Base-by-base conservation (phyloP, 441 rosid species). In the Erodium moschatum region DNA sequence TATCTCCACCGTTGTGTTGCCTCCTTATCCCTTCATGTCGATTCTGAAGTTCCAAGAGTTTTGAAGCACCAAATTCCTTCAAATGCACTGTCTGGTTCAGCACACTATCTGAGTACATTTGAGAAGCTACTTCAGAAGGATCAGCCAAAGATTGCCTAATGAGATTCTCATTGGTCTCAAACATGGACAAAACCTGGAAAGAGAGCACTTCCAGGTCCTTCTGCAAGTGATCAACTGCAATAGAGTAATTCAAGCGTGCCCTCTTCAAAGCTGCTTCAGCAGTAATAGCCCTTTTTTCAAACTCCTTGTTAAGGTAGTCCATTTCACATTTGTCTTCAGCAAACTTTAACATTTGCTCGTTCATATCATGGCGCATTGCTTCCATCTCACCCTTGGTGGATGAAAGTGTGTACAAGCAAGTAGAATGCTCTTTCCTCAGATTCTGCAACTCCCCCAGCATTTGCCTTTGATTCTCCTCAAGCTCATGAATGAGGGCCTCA, bases 161-260 rank as follows among this genome's bases (percentile, higher is more conserved):
- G 79, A 95, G 95, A 74, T 87, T 92, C 77, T 95, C 98, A 75
- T 90, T 90, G 40, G 91, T 85, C 87, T 92, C 92, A 75, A 82
- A 85, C 91, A 95, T 88, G 70, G 97, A 92, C 69, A 86, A 81
- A 76, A 95, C 90, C 89, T 95, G 99, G 61, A 83, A 82, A 67
- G 98, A 90, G 80, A 95, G 97, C 65, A 90, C 76, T 76, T 92
- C 96, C 18, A 95, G 99, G 81, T 95, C 99, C 79, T 90, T 95
- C 86, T 95, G 99, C 73, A 92, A 77, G 79, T 92, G 95, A 76
- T 83, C 84, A 71, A 95, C 98, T 9, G 99, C 98, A 69, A 95
- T 89, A 56, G 98, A 95, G 79, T 90, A 95, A 81, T 95, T 92
- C 74, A 92, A 79, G 40, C 96, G 90, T 18, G 98, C 99, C 87